phyloP scores from a whole-genome alignment of 345 rosid genomes.

The Acer campestre region DNA sequence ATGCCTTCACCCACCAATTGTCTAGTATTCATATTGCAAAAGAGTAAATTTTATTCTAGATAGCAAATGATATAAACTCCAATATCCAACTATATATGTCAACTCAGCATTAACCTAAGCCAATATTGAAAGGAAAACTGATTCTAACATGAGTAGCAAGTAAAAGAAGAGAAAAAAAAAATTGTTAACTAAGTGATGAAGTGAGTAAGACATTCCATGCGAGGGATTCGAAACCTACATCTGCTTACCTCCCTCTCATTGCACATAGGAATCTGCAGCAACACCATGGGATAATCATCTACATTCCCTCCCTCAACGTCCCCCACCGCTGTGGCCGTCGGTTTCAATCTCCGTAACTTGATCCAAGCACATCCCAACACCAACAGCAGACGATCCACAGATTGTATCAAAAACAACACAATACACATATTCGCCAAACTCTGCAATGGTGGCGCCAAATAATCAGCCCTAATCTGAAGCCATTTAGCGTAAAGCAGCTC shows the following conservation, averaged over 20 bases:
- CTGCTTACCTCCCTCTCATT: constrained; percentile 96
- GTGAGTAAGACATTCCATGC: not conserved
- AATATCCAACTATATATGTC: no score
- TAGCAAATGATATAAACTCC: no score
- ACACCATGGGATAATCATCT: constrained; percentile 81
- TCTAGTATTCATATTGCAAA: no score
- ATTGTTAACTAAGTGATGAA: not conserved
- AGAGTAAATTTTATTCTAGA: no score
- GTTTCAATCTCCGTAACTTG: constrained; percentile 64
- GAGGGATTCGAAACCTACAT: constrained; percentile 48
- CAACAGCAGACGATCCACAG: constrained; percentile 71
- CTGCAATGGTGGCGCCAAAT: constrained; percentile 83
- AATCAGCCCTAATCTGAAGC: constrained; percentile 68
- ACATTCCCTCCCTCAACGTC: constrained; percentile 33
- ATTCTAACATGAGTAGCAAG: no score
- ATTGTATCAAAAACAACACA: constrained; percentile 76
- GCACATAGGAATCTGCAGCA: constrained; percentile 97
- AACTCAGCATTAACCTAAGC: no score
- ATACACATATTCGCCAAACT: constrained; percentile 72
- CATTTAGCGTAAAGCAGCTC: constrained; percentile 67
- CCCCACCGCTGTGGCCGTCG: constrained; percentile 38
- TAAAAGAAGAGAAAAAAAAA: no score
- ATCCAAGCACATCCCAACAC: constrained; percentile 84
- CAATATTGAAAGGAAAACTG: no score
- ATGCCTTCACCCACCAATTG: no score